A percentile compares a stretch with the other conserved stretches of the same genome.
phyloP scores from a whole-genome alignment of 768 basidiomycete genomes.

The Leccinellum albellum region DNA sequence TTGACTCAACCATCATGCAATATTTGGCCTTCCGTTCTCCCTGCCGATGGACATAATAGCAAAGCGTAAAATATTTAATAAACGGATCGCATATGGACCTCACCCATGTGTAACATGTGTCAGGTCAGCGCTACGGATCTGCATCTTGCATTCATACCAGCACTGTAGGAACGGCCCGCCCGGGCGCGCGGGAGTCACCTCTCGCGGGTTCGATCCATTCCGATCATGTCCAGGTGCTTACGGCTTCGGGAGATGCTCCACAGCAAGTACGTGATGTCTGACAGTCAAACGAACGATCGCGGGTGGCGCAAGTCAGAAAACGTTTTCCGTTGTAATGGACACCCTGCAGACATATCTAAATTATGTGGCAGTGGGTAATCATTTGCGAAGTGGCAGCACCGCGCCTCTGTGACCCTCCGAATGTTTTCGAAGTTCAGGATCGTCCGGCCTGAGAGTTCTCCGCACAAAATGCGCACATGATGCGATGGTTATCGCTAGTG shows the following conservation, averaged over 20 bases:
- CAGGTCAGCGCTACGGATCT: neutral
- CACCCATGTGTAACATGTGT: neutral
- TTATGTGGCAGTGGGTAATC: neutral
- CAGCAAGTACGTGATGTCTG: neutral
- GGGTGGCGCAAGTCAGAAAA: neutral
- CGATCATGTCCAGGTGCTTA: neutral
- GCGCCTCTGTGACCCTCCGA: neutral
- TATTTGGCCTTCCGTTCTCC: neutral
- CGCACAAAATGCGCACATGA: neutral
- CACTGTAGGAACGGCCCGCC: neutral
- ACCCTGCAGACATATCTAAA: neutral
- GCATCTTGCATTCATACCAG: neutral
- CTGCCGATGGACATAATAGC: neutral
- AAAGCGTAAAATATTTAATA: neutral
- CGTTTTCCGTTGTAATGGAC: neutral
- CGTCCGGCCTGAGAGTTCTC: neutral
- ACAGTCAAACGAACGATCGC: neutral
- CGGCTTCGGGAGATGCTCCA: neutral
- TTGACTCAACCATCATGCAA: neutral
- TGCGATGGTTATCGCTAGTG: neutral
- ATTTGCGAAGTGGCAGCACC: neutral
- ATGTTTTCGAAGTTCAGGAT: neutral
- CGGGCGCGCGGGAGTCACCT: neutral
- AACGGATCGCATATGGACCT: neutral
- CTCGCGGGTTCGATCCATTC: neutral